phyloP scores from a whole-genome alignment of 345 rosid species.

The Rhodamnia rubescens region DNA sequence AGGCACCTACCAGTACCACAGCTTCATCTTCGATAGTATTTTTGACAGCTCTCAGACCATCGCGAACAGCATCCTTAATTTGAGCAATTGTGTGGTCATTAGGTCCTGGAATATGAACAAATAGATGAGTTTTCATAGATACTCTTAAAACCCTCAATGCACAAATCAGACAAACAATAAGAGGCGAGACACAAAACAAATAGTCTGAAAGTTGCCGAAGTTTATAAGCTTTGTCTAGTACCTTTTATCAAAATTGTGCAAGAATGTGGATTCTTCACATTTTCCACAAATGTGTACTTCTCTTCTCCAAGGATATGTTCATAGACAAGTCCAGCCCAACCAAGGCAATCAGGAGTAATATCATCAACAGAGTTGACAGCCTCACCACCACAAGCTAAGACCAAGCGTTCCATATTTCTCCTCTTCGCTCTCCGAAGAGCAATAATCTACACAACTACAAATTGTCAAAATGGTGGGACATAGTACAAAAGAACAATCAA shows the following conservation, averaged over 20 bases:
- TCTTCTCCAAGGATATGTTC: conserved; percentile 95
- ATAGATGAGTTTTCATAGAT: not conserved
- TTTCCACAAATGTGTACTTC: conserved; percentile 91
- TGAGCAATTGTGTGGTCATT: conserved; percentile 97
- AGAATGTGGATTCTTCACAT: conserved; percentile 83
- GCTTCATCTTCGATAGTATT: conserved; percentile 94
- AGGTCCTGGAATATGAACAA: conserved; percentile 46
- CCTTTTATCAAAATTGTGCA: conserved; percentile 96
- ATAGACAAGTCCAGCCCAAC: conserved; percentile 97
- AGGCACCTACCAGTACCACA: conserved; percentile 58
- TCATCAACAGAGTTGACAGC: conserved; percentile 89
- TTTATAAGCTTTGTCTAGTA: conserved; percentile 6
- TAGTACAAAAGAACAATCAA: not conserved
- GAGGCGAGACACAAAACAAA: not conserved
- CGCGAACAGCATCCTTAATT: conserved; percentile 95
- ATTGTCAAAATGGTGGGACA: not conserved
- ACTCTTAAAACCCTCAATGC: not conserved
- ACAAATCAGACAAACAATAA: not conserved
- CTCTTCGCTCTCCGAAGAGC: conserved; percentile 98
- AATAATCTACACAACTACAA: conserved; percentile 42
- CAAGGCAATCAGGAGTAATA: conserved; percentile 79
- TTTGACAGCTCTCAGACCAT: conserved; percentile 93
- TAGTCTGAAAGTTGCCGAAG: not conserved
- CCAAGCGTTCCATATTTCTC: conserved; percentile 97
- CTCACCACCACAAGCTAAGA: conserved; percentile 96